phyloP scores from a whole-genome alignment of 495 filamentous ascomycete genomes.

The Rostrohypoxylon terebratum region DNA sequence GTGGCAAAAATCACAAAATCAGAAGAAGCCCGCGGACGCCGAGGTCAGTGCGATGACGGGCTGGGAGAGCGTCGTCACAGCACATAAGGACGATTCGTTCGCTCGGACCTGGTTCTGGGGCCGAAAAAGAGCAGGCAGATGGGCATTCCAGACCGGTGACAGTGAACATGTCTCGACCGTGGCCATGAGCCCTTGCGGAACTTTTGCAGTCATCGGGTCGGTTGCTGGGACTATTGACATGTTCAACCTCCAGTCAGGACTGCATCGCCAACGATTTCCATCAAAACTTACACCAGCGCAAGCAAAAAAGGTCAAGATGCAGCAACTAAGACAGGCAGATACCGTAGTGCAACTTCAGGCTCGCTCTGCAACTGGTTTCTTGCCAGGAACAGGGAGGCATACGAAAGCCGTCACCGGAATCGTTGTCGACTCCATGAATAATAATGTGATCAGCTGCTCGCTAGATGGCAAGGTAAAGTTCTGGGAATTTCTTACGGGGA shows the following conservation, averaged over 20 bases:
- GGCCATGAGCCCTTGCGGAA: slow-evolving; percentile 88
- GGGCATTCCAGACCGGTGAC: slow-evolving; percentile 91
- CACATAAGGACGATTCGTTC: slow-evolving; percentile 85
- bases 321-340: slow-evolving; percentile 61
- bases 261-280: slow-evolving; percentile 86
- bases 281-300: slow-evolving; percentile 72
- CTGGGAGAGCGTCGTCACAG: slow-evolving; percentile 97
- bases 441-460: slow-evolving; percentile 82
- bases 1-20: slow-evolving; percentile 77
- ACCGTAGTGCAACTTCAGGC: slow-evolving; percentile 61
- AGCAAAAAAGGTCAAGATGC: slow-evolving; percentile 69
- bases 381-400: slow-evolving; percentile 72
- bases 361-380: slow-evolving; percentile 53
- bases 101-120: slow-evolving; percentile 99
- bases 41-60: slow-evolving; percentile 78
- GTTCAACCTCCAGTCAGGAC: slow-evolving; percentile 96
- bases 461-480: slow-evolving; percentile 97
- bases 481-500: slow-evolving; percentile 89
- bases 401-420: slow-evolving; percentile 85
- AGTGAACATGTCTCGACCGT: slow-evolving; percentile 87
- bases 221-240: slow-evolving; percentile 84
- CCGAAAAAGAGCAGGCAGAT: slow-evolving; percentile 88
- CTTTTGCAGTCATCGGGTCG: slow-evolving; percentile 92
- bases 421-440: slow-evolving; percentile 85
- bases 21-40: slow-evolving; percentile 66